Percentiles rank a stretch among this genome's conserved stretches.
Evolutionary conservation across 345 rosid species (phyloP).

Genomic region (Ceriops decandra): DNA sequence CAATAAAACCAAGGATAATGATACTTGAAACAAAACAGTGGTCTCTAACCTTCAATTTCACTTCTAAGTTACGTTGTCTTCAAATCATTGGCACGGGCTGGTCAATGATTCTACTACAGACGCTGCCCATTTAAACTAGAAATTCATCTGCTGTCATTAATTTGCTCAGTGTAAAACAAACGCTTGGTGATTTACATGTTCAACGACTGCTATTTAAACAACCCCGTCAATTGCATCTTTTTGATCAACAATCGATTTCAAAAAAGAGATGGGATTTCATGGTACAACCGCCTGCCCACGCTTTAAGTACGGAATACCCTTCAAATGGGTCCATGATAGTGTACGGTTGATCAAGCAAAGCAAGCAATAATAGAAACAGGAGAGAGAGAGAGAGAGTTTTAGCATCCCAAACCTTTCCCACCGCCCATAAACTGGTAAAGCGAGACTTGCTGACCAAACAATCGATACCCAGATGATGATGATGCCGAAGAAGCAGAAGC

Average conservation of each 20-base stretch:
- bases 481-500: conserved; percentile 10
- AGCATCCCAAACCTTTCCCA: conserved; percentile 26
- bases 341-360: background rate
- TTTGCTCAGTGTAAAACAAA: background rate
- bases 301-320: no score
- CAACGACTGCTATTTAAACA: background rate
- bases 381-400: background rate
- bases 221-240: no score
- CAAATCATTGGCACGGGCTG: no score
- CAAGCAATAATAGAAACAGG: background rate
- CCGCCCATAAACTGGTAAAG: conserved; percentile 46
- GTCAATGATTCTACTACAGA: background rate
- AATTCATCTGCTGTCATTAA: background rate
- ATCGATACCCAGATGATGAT: conserved; percentile 25
- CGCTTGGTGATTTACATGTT: background rate
- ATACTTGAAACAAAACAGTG: no score
- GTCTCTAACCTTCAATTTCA: background rate
- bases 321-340: no score
- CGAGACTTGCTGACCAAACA: conserved; percentile 37
- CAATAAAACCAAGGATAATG: background rate
- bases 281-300: no score
- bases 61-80: no score
- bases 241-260: no score
- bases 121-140: background rate
- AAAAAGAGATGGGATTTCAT: no score